Conservation (phyloP, 108 stramenopile species). For the Fistulifera solaris region DNA sequence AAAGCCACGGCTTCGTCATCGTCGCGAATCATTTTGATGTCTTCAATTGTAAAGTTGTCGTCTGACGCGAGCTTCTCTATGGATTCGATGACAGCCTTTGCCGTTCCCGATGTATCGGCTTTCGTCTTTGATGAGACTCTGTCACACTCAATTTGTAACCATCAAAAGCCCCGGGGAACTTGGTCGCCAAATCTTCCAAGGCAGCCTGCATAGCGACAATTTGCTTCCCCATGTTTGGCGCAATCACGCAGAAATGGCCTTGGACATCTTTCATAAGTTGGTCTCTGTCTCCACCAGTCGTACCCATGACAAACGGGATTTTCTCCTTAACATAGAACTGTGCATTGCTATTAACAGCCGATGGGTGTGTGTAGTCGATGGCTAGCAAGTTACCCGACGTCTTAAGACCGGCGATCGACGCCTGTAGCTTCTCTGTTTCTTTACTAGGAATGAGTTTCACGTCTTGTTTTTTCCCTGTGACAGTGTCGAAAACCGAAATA, state of each 20-base stretch:
- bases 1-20: constrained; percentile 78
- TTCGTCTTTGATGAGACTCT: constrained; percentile 96
- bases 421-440: constrained; percentile 44
- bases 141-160: constrained; percentile 87
- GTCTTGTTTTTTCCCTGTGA: constrained; percentile 44
- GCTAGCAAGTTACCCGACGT: constrained; percentile 60
- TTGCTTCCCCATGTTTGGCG: constrained; percentile 99
- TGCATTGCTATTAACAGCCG: constrained; percentile 92
- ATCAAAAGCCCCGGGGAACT: constrained; percentile 88
- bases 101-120: constrained; percentile 97
- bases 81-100: constrained; percentile 89
- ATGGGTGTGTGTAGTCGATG: constrained; percentile 97
- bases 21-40: constrained; percentile 86
- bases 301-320: constrained; percentile 94
- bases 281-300: constrained; percentile 90
- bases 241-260: constrained; percentile 89
- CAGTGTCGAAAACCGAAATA: constrained; percentile 59
- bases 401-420: constrained; percentile 50
- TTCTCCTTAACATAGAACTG: constrained; percentile 73
- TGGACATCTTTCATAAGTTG: constrained; percentile 63
- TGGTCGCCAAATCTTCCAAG: constrained; percentile 79
- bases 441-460: constrained; percentile 67
- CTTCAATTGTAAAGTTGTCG: constrained; percentile 69
- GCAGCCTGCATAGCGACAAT: constrained; percentile 98
- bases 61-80: constrained; percentile 62